Base-by-base conservation (phyloP, 2,329 filamentous ascomycete species). In the Plectosphaerella cucumerina region DNA sequence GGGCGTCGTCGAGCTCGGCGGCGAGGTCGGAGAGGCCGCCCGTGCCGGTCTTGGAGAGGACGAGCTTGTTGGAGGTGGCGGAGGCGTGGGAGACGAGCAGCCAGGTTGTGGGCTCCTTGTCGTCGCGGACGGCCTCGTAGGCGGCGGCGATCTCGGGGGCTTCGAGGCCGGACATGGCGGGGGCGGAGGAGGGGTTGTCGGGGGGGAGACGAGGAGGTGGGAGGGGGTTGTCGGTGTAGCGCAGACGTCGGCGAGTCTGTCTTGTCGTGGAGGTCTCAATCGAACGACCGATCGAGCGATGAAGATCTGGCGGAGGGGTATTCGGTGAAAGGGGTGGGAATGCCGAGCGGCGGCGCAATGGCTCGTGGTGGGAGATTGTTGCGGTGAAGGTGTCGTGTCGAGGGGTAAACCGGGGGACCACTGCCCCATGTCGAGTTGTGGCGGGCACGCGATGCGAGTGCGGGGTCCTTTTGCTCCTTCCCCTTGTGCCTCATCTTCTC, bases 91-190 rank as follows among this genome's bases (percentile, higher is more conserved):
- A 84, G 58, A 88, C 74, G 51, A 88, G 75, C 20, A 88, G 76
- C 84, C 84, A 88, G 70, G 84, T 86, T 55, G 76, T 81, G 51
- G 73, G 68, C 54, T 85, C 77, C 66, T 85, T 86, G 75, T 87
- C 84, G 58, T 75, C 80, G 54, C 84, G 83, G 51, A 87, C 83
- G 53, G 80, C 78, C 23, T 86, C 81, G 74, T 87, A 87, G 57
- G 84, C 85, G 49, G 77, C 73, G 50, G 75, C 70, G 60, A 87
- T 80, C 43, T 85, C 83, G 64, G 82, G 74, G 51, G 75, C 65
- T 63, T 82, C 72, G 63, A 75, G 68, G 60, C 77, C 78, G 56
- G 80, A 83, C 80, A 84, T 84, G 33, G 39, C 57, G 56, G 39
- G 35, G 43, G 49, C 45, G 39, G n/a, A n/a, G 50, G 26, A 35